phyloP scores from a whole-genome alignment of 495 filamentous ascomycete genomes.

The Penicillium maclennaniae region DNA sequence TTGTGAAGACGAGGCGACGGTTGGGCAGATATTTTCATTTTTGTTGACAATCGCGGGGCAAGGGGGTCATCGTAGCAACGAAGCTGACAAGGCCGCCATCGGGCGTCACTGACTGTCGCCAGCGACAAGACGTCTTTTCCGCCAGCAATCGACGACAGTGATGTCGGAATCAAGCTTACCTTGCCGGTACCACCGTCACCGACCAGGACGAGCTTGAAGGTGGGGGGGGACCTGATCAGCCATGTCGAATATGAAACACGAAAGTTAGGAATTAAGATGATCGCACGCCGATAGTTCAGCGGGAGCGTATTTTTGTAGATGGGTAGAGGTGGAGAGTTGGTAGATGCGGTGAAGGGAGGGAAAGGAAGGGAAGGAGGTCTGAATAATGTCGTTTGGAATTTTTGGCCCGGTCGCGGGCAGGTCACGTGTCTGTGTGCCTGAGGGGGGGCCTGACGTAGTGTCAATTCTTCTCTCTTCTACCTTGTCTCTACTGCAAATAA shows the following conservation, averaged over 20 bases:
- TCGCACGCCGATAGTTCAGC: conserved; percentile 6
- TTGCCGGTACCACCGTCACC: conserved; percentile 99
- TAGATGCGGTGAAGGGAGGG: conserved; percentile 11
- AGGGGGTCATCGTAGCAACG: conserved; percentile 10
- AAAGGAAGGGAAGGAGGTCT: conserved; percentile 22
- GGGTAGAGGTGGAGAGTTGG: conserved; percentile 16
- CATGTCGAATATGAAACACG: conserved; percentile 48
- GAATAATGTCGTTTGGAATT: conserved; percentile 42
- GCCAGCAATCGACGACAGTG: conserved; percentile 2
- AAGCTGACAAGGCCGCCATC: conserved; percentile 1
- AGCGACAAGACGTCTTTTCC: neutral
- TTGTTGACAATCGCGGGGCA: conserved; percentile 33
- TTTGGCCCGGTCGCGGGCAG: conserved; percentile 38
- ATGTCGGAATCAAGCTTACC: conserved; percentile 51
- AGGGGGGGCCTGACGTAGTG: conserved; percentile 28
- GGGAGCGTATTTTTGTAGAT: neutral
- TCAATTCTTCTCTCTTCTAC: neutral
- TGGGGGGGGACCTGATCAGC: conserved; percentile 59
- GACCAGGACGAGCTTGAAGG: conserved; percentile 99
- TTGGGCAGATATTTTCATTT: conserved; percentile 28
- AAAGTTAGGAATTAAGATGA: neutral
- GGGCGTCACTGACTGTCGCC: conserved; percentile 1
- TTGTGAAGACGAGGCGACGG: conserved; percentile 15
- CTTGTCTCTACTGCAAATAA: neutral
- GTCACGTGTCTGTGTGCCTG: conserved; percentile 41